Conservation (phyloP, 2,329 filamentous ascomycete species). For the Metarhizium sp. region DNA sequence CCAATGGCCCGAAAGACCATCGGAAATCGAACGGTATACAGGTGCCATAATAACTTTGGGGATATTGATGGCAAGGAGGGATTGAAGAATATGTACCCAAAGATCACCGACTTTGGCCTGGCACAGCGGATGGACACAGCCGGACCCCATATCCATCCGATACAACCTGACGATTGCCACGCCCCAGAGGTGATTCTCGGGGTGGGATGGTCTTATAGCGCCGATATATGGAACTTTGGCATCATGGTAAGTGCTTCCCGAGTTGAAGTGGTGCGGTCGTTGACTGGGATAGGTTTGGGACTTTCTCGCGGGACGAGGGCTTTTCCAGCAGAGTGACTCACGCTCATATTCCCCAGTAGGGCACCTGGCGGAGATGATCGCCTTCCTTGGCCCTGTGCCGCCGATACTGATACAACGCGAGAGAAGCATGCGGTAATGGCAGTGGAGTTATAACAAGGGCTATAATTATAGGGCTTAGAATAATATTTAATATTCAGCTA, state of each 20-base stretch:
- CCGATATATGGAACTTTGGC: slow-evolving; percentile 13
- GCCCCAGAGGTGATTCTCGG: slow-evolving; percentile 14
- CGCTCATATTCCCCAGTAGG: slow-evolving; percentile 12
- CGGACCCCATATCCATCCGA: slow-evolving; percentile 7
- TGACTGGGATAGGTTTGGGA: slow-evolving; percentile 13
- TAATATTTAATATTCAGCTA: too few relatives aligned
- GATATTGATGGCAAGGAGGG: neutral
- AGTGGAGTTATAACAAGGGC: too few relatives aligned
- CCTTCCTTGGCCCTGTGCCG: slow-evolving; percentile 13
- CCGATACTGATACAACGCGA: slow-evolving; percentile 10
- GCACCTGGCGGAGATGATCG: slow-evolving; percentile 16
- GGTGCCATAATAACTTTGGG: slow-evolving; percentile 11
- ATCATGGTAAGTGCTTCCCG: slow-evolving; percentile 9
- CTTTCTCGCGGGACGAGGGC: slow-evolving; percentile 13
- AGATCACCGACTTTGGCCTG: slow-evolving; percentile 4
- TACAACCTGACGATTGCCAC: slow-evolving; percentile 13
- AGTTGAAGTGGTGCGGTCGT: neutral
- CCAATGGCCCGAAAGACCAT: slow-evolving; percentile 9
- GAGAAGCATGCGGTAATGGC: slow-evolving; percentile 10
- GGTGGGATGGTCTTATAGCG: slow-evolving; percentile 12
- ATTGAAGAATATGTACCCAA: slow-evolving; percentile 1
- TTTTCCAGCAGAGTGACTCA: slow-evolving; percentile 10
- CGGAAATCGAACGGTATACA: slow-evolving; percentile 8
- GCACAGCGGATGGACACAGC: slow-evolving; percentile 1
- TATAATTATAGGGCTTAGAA: too few relatives aligned